Evolutionary conservation across 257 asterid species (phyloP).

Genomic region (Penstemon barbatus): DNA sequence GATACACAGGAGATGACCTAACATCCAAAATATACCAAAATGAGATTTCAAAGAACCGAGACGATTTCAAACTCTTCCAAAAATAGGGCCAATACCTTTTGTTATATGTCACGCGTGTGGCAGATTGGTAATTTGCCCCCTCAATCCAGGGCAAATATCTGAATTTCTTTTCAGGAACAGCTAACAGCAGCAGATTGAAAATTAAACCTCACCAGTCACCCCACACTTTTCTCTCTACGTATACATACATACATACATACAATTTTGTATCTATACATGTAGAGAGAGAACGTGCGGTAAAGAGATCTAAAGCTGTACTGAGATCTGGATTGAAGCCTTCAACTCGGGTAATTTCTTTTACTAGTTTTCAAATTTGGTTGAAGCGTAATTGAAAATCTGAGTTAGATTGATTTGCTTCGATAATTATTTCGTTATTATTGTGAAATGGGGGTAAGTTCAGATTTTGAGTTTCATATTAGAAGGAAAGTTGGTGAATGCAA

Average conservation of each 20-base stretch:
- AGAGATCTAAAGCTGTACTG: neutral
- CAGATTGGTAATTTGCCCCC: neutral
- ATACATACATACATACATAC: neutral
- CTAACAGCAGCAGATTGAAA: neutral
- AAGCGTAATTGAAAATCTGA: neutral
- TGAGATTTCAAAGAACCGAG: too few species aligned
- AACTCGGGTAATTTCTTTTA: neutral
- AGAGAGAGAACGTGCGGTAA: neutral
- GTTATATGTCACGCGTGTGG: conserved; percentile 7
- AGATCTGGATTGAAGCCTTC: conserved; percentile 4
- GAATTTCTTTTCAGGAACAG: neutral
- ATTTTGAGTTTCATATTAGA: conserved; percentile 23
- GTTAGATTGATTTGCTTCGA: neutral
- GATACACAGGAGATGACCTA: too few species aligned
- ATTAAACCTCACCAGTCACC: neutral
- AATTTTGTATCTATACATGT: neutral
- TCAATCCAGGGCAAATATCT: neutral
- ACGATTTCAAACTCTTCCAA: too few species aligned
- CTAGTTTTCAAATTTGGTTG: neutral
- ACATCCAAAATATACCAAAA: too few species aligned
- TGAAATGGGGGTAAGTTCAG: conserved; percentile 26
- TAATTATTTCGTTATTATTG: neutral
- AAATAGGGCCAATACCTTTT: too few species aligned
- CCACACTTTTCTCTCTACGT: neutral
- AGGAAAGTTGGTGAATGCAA: conserved; percentile 32